Percentiles rank a stretch among this genome's conserved stretches.
Evolutionary conservation across 2,329 filamentous ascomycete genomes (phyloP).

Genomic region (Monascus ruber): DNA sequence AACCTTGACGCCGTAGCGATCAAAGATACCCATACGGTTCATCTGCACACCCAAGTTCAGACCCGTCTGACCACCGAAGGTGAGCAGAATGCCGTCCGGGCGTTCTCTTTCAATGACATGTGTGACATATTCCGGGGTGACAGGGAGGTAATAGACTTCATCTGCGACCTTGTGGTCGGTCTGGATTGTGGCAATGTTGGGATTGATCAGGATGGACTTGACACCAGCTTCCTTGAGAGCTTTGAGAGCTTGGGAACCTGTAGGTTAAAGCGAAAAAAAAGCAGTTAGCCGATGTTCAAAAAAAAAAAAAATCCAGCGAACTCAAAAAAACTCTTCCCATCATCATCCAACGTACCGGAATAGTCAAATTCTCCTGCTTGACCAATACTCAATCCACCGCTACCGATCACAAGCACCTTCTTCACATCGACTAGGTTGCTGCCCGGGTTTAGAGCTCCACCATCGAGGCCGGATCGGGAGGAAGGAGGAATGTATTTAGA

Average conservation of each 20-base stretch:
- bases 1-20: slow-evolving; percentile 90
- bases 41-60: slow-evolving; percentile 95
- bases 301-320: not conserved
- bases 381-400: slow-evolving; percentile 89
- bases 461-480: slow-evolving; percentile 77
- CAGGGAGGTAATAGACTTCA: slow-evolving; percentile 95
- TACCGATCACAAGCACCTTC: slow-evolving; percentile 94
- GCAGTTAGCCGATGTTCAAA: slow-evolving; percentile 10
- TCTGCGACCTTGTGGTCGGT: slow-evolving; percentile 93
- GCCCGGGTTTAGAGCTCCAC: slow-evolving; percentile 69
- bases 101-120: slow-evolving; percentile 95
- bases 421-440: slow-evolving; percentile 76
- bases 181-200: slow-evolving; percentile 97
- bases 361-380: slow-evolving; percentile 98
- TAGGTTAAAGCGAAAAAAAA: slow-evolving; percentile 1
- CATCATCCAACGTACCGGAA: slow-evolving; percentile 57
- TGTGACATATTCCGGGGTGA: slow-evolving; percentile 93
- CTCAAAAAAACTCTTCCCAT: not conserved
- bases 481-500: slow-evolving; percentile 59
- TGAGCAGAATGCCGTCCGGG: slow-evolving; percentile 93
- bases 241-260: slow-evolving; percentile 91
- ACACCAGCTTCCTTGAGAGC: slow-evolving; percentile 93
- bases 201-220: slow-evolving; percentile 85
- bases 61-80: slow-evolving; percentile 93
- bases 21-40: slow-evolving; percentile 90